Conservation (phyloP, 192 early-diverging fungal genomes). For the Coemansia sp. region DNA sequence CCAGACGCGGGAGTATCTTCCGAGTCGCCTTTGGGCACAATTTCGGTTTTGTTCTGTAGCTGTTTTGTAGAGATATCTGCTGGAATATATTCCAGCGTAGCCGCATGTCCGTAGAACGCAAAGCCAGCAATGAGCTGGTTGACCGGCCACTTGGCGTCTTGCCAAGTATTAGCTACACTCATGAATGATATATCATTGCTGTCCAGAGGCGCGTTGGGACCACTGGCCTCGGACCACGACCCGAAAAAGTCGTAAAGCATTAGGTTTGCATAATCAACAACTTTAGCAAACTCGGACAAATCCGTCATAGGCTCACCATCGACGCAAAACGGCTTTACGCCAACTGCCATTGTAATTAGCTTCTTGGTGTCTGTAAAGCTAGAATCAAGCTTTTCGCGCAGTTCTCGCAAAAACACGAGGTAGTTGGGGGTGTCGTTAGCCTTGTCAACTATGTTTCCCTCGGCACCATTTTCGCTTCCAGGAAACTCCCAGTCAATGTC, state of each 20-base stretch:
- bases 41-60: conserved; percentile 19
- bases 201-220: conserved; percentile 64
- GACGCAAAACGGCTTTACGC: conserved; percentile 58
- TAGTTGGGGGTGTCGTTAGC: conserved; percentile 65
- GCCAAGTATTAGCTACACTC: conserved; percentile 58
- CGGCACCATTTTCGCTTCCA: conserved; percentile 28
- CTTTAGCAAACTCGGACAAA: conserved; percentile 60
- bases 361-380: conserved; percentile 44
- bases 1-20: conserved; percentile 57
- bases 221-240: conserved; percentile 55
- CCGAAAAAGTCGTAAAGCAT: conserved; percentile 69
- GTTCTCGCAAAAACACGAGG: conserved; percentile 56
- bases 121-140: conserved; percentile 64
- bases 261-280: conserved; percentile 63
- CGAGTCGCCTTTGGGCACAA: conserved; percentile 54
- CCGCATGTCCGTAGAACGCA: conserved; percentile 63
- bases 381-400: conserved; percentile 56
- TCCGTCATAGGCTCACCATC: conserved; percentile 47
- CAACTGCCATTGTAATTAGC: conserved; percentile 64
- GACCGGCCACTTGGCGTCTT: conserved; percentile 58
- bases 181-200: conserved; percentile 42
- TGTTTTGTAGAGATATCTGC: conserved; percentile 19
- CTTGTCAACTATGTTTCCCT: conserved; percentile 40
- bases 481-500: conserved; percentile 81
- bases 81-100: conserved; percentile 37